phyloP scores from a whole-genome alignment of 352 stramenopile genomes.

The Phytopythium cucurbitacearum region DNA sequence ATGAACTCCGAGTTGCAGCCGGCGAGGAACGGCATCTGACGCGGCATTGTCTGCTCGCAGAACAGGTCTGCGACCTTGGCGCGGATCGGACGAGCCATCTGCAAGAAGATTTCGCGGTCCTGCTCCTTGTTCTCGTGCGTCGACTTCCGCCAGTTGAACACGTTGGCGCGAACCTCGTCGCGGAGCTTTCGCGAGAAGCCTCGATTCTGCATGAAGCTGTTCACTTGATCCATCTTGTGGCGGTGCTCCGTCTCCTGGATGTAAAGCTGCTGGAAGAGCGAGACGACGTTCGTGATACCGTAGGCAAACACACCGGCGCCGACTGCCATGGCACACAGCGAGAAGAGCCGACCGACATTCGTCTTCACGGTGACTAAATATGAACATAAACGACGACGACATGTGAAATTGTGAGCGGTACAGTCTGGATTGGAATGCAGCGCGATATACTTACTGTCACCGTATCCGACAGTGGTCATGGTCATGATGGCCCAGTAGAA shows the following conservation, averaged over 20 bases:
- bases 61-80: slow-evolving; percentile 66
- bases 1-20: slow-evolving; percentile 77
- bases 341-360: slow-evolving; percentile 60
- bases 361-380: slow-evolving; percentile 62
- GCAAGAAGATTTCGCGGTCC: slow-evolving; percentile 56
- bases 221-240: slow-evolving; percentile 75
- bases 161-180: slow-evolving; percentile 75
- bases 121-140: slow-evolving; percentile 65
- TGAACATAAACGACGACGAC: background rate
- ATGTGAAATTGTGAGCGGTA: slow-evolving; percentile 3
- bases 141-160: slow-evolving; percentile 75
- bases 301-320: slow-evolving; percentile 82
- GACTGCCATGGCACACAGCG: slow-evolving; percentile 67
- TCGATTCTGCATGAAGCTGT: slow-evolving; percentile 68
- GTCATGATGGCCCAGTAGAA: slow-evolving; percentile 90
- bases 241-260: slow-evolving; percentile 58
- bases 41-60: slow-evolving; percentile 69
- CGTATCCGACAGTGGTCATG: slow-evolving; percentile 77
- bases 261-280: slow-evolving; percentile 75
- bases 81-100: slow-evolving; percentile 73
- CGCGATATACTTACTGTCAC: slow-evolving; percentile 43
- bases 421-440: background rate
- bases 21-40: slow-evolving; percentile 60
- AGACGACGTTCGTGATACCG: slow-evolving; percentile 79
- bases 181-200: slow-evolving; percentile 55